These are phyloP conservation scores for Daldinia decipiens DNA, from an alignment of 495 filamentous ascomycete genomes.

Conservation along the genomic window DNA sequence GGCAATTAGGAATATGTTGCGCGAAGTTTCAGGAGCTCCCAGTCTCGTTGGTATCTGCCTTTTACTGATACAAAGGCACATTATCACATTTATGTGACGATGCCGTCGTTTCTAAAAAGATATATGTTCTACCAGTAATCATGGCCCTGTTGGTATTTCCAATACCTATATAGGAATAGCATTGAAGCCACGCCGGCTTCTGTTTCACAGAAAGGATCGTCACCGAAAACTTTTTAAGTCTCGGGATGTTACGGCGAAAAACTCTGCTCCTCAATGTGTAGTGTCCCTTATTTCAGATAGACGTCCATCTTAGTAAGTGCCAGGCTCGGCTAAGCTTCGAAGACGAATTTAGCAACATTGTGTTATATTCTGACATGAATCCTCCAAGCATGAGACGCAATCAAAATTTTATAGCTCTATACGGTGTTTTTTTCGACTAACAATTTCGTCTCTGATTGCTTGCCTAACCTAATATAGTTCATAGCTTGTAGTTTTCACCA, in stretches of 20 bases:
- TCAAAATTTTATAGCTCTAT: neutral
- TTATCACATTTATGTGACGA: conserved; percentile 1
- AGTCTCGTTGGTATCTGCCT: neutral
- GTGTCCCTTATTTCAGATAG: neutral
- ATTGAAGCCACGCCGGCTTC: neutral
- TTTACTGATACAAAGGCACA: conserved; percentile 8
- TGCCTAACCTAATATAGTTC: neutral
- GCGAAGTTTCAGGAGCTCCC: neutral
- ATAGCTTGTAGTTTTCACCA: neutral
- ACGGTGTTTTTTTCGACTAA: neutral
- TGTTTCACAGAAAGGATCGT: neutral
- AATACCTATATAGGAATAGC: neutral
- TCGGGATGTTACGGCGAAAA: neutral
- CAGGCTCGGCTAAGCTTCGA: neutral
- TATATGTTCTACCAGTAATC: neutral
- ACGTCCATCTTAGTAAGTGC: neutral
- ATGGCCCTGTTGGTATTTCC: neutral
- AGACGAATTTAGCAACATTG: neutral
- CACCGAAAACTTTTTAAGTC: neutral
- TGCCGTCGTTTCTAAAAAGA: neutral
- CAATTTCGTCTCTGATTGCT: neutral
- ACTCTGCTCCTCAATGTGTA: neutral
- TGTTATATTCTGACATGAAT: conserved; percentile 1
- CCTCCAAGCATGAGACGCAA: neutral
- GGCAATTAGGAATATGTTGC: neutral